Percentiles rank a stretch among this genome's conserved stretches.
Conservation (phyloP, 352 stramenopile species). For the Phytophthora constricta region DNA sequence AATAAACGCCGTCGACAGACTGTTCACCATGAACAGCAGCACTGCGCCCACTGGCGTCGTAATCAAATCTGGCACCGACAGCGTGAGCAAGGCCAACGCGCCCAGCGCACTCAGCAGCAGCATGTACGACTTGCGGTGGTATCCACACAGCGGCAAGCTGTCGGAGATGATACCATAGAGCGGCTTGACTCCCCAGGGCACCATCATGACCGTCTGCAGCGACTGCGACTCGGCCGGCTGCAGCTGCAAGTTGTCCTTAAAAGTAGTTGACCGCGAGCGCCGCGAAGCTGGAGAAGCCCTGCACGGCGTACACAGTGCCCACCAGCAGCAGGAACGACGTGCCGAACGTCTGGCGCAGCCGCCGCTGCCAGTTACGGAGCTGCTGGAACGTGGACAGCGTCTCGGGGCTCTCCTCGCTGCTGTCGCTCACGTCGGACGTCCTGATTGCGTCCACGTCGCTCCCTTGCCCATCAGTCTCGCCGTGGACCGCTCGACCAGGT, state of each 20-base stretch:
- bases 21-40: constrained; percentile 80
- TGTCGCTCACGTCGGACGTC: constrained; percentile 11
- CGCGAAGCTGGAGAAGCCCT: constrained; percentile 94
- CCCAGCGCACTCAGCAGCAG: constrained; percentile 86
- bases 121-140: constrained; percentile 96
- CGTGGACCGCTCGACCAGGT: constrained; percentile 23
- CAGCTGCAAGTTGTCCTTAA: constrained; percentile 96
- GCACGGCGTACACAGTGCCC: constrained; percentile 92
- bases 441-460: constrained; percentile 10
- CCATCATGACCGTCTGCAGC: constrained; percentile 92
- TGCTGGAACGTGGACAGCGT: constrained; percentile 42
- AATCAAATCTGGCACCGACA: constrained; percentile 65
- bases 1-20: constrained; percentile 91
- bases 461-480: constrained; percentile 23
- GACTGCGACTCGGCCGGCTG: constrained; percentile 93
- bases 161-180: constrained; percentile 97
- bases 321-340: constrained; percentile 76
- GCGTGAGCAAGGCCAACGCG: constrained; percentile 57
- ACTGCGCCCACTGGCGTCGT: constrained; percentile 61
- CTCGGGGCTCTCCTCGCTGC: constrained; percentile 29
- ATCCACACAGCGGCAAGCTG: constrained; percentile 94
- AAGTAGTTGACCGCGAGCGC: constrained; percentile 95
- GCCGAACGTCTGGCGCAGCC: constrained; percentile 71
- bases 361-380: constrained; percentile 53
- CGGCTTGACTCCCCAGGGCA: constrained; percentile 97